Conservation (phyloP, 176 grass and related monocot genomes). For the Bothriochloa decipiens region DNA sequence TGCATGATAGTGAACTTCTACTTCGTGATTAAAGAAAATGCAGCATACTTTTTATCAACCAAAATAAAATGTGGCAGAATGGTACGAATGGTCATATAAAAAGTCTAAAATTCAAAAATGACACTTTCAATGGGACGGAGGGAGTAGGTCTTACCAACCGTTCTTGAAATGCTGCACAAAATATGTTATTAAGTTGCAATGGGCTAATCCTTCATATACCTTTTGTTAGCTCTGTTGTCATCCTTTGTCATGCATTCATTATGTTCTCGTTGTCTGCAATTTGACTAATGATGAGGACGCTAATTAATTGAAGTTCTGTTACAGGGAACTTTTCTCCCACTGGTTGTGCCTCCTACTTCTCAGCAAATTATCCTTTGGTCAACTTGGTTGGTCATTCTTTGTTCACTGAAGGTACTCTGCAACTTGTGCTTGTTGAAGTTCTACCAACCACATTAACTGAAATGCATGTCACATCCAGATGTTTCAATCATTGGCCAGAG, state of each 20-base stretch:
- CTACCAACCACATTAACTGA: slow-evolving; percentile 48
- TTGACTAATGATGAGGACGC: slow-evolving; percentile 10
- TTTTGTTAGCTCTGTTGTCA: not conserved
- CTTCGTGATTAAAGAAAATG: slow-evolving; percentile 13
- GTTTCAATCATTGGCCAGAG: slow-evolving; percentile 91
- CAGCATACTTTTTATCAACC: slow-evolving; percentile 4
- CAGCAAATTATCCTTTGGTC: slow-evolving; percentile 85
- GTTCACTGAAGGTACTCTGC: slow-evolving; percentile 86
- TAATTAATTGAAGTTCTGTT: slow-evolving; percentile 24
- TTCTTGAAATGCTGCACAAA: slow-evolving; percentile 1
- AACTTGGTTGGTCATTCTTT: slow-evolving; percentile 80
- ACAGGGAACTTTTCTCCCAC: slow-evolving; percentile 90
- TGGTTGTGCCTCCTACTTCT: slow-evolving; percentile 87
- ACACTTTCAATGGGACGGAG: too few species aligned
- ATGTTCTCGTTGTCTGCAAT: slow-evolving; percentile 26
- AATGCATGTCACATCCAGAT: slow-evolving; percentile 67
- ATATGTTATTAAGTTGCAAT: not conserved
- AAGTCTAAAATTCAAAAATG: too few species aligned
- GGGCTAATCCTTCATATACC: not conserved
- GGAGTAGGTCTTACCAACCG: not conserved
- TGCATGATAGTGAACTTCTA: slow-evolving; percentile 1
- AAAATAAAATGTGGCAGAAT: not conserved
- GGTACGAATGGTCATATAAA: too few species aligned
- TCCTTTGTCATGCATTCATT: slow-evolving; percentile 29
- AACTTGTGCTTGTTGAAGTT: slow-evolving; percentile 43